These are phyloP conservation scores for Eremochloa ophiuroides DNA, from an alignment of 176 grass and related monocot species.

Conservation along the genomic window DNA sequence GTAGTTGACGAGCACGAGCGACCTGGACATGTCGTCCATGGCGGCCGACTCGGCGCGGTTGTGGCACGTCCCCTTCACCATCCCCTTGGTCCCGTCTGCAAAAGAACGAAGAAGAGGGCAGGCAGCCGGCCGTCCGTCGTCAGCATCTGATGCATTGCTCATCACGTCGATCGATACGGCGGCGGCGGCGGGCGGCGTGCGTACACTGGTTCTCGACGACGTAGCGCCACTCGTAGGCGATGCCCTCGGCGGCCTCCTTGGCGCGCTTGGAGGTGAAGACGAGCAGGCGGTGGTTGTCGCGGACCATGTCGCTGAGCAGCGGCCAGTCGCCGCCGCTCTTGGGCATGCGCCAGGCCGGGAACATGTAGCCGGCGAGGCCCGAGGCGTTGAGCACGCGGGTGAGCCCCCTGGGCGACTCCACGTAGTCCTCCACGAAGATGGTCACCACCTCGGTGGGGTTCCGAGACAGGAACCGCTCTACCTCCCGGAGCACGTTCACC, in stretches of 20 bases:
- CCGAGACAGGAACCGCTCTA: conserved; percentile 56
- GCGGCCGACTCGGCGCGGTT: conserved; percentile 68
- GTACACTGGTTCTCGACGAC: conserved; percentile 89
- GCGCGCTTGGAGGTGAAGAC: conserved; percentile 76
- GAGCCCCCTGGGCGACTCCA: conserved; percentile 65
- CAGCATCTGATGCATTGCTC: no score
- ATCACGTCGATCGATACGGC: no score
- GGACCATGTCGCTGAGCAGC: conserved; percentile 80
- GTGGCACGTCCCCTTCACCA: conserved; percentile 53
- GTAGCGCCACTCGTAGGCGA: conserved; percentile 87
- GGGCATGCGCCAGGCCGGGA: conserved; percentile 77
- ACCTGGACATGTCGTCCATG: conserved; percentile 77
- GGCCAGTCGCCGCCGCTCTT: conserved; percentile 86
- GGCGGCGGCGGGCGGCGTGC: no score
- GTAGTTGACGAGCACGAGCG: conserved; percentile 87
- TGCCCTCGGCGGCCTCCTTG: conserved; percentile 71
- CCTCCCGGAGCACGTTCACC: conserved; percentile 62
- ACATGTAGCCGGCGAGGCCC: conserved; percentile 48
- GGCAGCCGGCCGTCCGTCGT: no score
- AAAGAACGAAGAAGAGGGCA: no score
- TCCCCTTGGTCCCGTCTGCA: conserved; percentile 81
- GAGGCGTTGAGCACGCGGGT: conserved; percentile 74
- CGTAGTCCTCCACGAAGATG: conserved; percentile 88
- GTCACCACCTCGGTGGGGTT: conserved; percentile 77
- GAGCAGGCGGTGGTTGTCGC: conserved; percentile 60